Base-by-base conservation (phyloP, 192 early-diverging fungal species). In the Hyaloraphidium curvatum region DNA sequence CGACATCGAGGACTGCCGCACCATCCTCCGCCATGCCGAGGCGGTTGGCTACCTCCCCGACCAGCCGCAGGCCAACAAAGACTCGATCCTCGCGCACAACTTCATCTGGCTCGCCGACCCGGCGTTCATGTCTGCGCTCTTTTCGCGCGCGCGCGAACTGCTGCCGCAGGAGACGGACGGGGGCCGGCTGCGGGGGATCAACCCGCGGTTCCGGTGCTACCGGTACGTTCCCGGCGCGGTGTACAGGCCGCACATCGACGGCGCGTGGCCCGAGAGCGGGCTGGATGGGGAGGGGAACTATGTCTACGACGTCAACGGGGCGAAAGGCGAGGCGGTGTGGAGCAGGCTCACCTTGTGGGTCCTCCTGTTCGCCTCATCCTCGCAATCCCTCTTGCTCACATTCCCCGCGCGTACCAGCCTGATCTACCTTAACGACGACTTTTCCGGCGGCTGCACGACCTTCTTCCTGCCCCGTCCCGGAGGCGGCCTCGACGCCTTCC, bases 51-150 rank as follows among this genome's bases (percentile, higher is more conserved):
- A 73, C 58, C 78, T 72, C 7, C 73, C 75, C 26, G 79, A 81
- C 50, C 72, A 66, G 25, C 79, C 79, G 25, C 65, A 66, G 16
- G 66, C 63, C 40, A 76, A 73, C 16, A 64, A 63, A 25, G 59
- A 62, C 39, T 77, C 74, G 0, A 59, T 76, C 0, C 48, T 79
- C 26, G 79, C 79, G 0, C 75, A 79, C 62, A 79, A 78, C 65
- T 66, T 81, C 31, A 76, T 81, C 58, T 79, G 76, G 79, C 67
- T 81, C 35, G 77, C 72, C 0, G 79, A 81, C 56, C 56, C 63
- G 4, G 60, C 69, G n/a, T 56, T 81, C 11, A 53, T 73, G 11
- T 53, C 59, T 25, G 63, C 55, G 31, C 74, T 81, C 52, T 75
- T 66, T 52, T 55, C 65, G 16, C 59, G 79, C 0, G 67, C 66